These are phyloP conservation scores for Phylloporus arenicola DNA, from an alignment of 768 basidiomycete genomes.

Conservation along the genomic window DNA sequence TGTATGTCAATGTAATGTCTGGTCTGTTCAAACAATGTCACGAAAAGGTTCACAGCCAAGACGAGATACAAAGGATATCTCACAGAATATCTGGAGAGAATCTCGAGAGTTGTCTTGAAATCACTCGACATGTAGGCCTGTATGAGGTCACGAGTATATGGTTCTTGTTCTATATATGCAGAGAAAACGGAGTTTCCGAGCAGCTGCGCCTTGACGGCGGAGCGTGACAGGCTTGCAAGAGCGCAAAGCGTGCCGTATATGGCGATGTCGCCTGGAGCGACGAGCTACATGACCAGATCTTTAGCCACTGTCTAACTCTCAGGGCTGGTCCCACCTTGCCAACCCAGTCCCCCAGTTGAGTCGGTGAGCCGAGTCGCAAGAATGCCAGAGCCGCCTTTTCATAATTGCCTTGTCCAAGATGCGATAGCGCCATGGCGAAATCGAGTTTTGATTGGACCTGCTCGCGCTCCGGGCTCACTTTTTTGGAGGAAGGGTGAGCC, in stretches of 20 bases:
- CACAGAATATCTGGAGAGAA: constrained; percentile 71
- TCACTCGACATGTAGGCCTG: constrained; percentile 82
- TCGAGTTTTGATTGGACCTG: constrained; percentile 74
- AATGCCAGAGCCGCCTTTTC: constrained; percentile 77
- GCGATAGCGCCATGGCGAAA: constrained; percentile 72
- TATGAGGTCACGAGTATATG: constrained; percentile 80
- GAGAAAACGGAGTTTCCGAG: constrained; percentile 68
- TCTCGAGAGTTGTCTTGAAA: constrained; percentile 76
- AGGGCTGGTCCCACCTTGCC: constrained; percentile 47
- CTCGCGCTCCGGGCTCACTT: constrained; percentile 52
- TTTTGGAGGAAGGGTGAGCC: constrained; percentile 32
- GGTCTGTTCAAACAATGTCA: constrained; percentile 41
- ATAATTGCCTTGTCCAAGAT: constrained; percentile 66
- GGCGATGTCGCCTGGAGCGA: constrained; percentile 79
- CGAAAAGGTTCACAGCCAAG: not conserved
- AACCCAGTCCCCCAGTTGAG: constrained; percentile 72
- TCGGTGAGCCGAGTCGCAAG: constrained; percentile 58
- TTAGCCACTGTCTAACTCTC: not conserved
- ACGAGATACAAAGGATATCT: constrained; percentile 5
- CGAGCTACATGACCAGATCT: constrained; percentile 35
- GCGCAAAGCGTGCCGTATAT: constrained; percentile 83
- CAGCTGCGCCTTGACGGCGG: constrained; percentile 60
- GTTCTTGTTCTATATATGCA: constrained; percentile 78
- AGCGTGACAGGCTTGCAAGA: constrained; percentile 69
- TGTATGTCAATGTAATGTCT: constrained; percentile 77